These are phyloP conservation scores for Leptomonas seymouri DNA, from an alignment of 208 protist species.

Conservation along the genomic window DNA sequence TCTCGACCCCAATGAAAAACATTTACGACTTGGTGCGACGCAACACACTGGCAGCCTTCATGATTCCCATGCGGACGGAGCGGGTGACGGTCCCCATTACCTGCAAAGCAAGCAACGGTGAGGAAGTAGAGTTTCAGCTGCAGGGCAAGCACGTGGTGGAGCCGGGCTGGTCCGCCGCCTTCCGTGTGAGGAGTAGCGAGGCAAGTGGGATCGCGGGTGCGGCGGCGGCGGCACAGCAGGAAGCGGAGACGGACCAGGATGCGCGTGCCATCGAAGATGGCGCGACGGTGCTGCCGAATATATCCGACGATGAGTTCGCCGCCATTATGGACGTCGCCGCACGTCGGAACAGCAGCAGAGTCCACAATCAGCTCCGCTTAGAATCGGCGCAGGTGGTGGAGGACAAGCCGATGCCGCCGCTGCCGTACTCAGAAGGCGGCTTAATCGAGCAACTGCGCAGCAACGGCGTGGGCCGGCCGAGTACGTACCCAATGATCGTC, in stretches of 20 bases:
- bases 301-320: conserved; percentile 83
- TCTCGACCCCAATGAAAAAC: conserved; percentile 57
- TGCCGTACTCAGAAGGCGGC: conserved; percentile 80
- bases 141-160: conserved; percentile 76
- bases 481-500: conserved; percentile 92
- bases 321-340: conserved; percentile 57
- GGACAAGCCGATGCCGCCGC: conserved; percentile 60
- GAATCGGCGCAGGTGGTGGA: conserved; percentile 50
- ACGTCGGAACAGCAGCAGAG: neutral
- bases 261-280: conserved; percentile 64
- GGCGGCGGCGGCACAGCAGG: neutral
- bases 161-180: conserved; percentile 81
- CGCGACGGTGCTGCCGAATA: conserved; percentile 50
- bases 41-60: conserved; percentile 85
- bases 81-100: conserved; percentile 54
- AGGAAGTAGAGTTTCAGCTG: conserved; percentile 58
- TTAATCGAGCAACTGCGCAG: conserved; percentile 90
- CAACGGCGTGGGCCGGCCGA: conserved; percentile 87
- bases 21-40: conserved; percentile 86
- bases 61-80: conserved; percentile 81
- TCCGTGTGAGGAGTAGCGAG: conserved; percentile 29
- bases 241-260: conserved; percentile 43
- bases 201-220: neutral
- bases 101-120: conserved; percentile 52
- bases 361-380: conserved; percentile 34